Base-by-base conservation (phyloP, 1,284 basidiomycete species). In the Agaricales sp. region DNA sequence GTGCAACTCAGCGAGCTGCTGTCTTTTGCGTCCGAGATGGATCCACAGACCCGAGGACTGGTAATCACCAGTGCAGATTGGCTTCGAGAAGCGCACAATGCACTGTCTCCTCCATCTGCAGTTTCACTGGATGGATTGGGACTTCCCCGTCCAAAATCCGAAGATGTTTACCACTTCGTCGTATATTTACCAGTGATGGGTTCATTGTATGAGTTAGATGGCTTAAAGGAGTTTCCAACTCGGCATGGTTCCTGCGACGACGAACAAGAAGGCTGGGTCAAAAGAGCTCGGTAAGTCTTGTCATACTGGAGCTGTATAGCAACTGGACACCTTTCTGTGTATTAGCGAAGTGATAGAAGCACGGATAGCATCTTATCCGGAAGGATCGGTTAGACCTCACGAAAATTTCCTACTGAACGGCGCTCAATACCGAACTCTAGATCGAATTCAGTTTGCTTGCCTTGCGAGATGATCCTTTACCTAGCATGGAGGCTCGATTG, bases 101-200 rank as follows among this genome's bases (percentile, higher is more conserved):
- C 89, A 18, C 81, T 96, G 55, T 89, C 89, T 14, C 90, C 92
- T 24, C 92, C 92, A 3, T 88, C 79, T 56, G 78, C 86, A 1
- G 82, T 92, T 54, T 86, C 84, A 4, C 66, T 89, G 43, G 89
- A 92, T 61, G 85, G 86, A 47, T 65, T 87, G 48, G 80, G 75
- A 25, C 64, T 82, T 13, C 77, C 84, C 2, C 85, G 78, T 55
- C 85, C 80, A 52, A 35, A 35, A 35, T 63, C 74, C 1, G 90
- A 92, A 60, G 92, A 95, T 57, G 91, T 91, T 11, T 97, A 93
- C 65, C 92, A 96, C 60, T 95, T 95, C 59, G 82, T 95, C 43
- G 82, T 92, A 3, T 97, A 95, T 64, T 66, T 93, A 45, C 93
- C 93, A 2, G 71, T 83, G 44, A 76, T 82, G 62, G 92, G 88